These are phyloP conservation scores for Arabidopsis lyrata DNA, from an alignment of 441 rosid genomes.

Conservation along the genomic window DNA sequence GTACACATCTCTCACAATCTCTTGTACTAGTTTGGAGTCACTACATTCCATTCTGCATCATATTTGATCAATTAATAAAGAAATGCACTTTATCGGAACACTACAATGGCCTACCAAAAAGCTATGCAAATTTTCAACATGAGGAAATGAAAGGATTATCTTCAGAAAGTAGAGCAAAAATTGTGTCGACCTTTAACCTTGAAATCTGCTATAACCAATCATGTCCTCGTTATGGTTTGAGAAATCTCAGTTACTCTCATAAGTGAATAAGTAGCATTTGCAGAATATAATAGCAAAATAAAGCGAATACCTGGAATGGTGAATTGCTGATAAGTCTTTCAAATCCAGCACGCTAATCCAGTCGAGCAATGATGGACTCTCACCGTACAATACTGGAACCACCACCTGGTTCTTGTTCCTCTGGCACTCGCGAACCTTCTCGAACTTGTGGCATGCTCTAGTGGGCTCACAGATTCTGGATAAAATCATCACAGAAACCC, in stretches of 20 bases:
- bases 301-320: slow-evolving; percentile 14
- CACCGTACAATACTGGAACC: slow-evolving; percentile 30
- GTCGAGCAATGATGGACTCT: no score
- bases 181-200: background rate
- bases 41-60: slow-evolving; percentile 25
- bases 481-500: slow-evolving; percentile 28
- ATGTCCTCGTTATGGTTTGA: background rate
- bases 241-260: background rate
- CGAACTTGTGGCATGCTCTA: background rate
- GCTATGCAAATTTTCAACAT: background rate
- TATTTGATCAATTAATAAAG: slow-evolving; percentile 38
- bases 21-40: slow-evolving; percentile 44
- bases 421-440: background rate
- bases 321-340: background rate
- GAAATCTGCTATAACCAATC: background rate
- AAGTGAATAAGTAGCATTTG: background rate
- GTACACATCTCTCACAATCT: slow-evolving; percentile 32
- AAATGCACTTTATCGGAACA: background rate
- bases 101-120: background rate
- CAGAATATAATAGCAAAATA: background rate
- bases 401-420: background rate
- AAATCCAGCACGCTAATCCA: background rate
- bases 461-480: background rate
- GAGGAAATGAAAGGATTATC: background rate
- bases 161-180: no score